These are phyloP conservation scores for Verticillium dahliae DNA, from an alignment of 2,329 filamentous ascomycete species.

Conservation along the genomic window DNA sequence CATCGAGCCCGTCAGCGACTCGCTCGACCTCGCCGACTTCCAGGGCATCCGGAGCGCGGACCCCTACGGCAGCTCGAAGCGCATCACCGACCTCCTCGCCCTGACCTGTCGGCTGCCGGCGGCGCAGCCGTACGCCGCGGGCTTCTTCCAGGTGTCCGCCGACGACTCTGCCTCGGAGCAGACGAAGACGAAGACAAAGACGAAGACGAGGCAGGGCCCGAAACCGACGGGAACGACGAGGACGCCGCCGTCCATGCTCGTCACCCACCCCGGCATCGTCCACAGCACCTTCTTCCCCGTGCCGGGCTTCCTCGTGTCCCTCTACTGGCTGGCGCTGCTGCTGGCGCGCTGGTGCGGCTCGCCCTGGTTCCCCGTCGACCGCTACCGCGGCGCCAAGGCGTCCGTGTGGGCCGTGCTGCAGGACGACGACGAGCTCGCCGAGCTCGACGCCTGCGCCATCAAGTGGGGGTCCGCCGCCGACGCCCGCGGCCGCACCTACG, in stretches of 20 bases:
- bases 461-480: conserved; percentile 85
- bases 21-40: conserved; percentile 63
- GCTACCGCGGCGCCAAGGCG: conserved; percentile 70
- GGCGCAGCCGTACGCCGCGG: conserved; percentile 46
- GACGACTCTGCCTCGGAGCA: conserved; percentile 1
- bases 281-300: conserved; percentile 76
- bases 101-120: conserved; percentile 65
- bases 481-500: conserved; percentile 47
- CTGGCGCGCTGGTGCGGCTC: conserved; percentile 73
- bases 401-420: conserved; percentile 74
- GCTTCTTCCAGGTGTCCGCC: conserved; percentile 41
- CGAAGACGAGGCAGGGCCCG: no score
- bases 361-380: conserved; percentile 76
- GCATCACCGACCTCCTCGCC: conserved; percentile 77
- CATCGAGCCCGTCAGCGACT: conserved; percentile 54
- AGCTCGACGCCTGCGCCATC: conserved; percentile 41
- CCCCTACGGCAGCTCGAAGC: conserved; percentile 83
- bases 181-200: conserved; percentile 12
- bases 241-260: conserved; percentile 57
- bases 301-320: conserved; percentile 59
- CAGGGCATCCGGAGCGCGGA: conserved; percentile 58
- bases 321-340: conserved; percentile 63
- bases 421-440: conserved; percentile 55
- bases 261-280: conserved; percentile 82
- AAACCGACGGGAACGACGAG: no score